Conservation (phyloP, 352 stramenopile species). For the Phytophthora melonis region DNA sequence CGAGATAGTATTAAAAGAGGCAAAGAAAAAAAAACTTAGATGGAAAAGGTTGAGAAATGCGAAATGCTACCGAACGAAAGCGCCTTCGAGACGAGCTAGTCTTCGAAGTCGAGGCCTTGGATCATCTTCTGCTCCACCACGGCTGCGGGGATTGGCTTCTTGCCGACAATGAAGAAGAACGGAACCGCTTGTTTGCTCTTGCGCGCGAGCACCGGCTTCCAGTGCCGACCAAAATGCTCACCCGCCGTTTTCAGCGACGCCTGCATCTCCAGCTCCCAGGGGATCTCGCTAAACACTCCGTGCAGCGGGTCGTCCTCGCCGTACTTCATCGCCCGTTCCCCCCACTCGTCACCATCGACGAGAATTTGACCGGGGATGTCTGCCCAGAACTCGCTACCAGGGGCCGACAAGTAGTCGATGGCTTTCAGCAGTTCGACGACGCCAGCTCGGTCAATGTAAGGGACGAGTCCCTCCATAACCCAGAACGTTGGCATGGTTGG, state of each 20-base stretch:
- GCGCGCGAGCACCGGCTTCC: constrained; percentile 37
- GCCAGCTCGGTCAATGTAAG: constrained; percentile 48
- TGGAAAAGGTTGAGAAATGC: not conserved
- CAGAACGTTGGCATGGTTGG: constrained; percentile 63
- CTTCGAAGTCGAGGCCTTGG: constrained; percentile 30
- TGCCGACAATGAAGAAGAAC: constrained; percentile 39
- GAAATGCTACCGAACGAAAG: not conserved
- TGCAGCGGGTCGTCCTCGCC: constrained; percentile 62
- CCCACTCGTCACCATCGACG: constrained; percentile 31
- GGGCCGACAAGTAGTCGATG: constrained; percentile 58
- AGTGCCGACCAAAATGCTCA: constrained; percentile 55
- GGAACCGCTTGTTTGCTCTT: constrained; percentile 27
- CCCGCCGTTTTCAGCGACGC: constrained; percentile 34
- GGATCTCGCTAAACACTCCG: constrained; percentile 52
- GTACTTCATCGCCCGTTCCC: constrained; percentile 46
- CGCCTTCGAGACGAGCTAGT: not conserved
- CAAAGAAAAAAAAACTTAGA: not conserved
- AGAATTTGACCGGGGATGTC: constrained; percentile 51
- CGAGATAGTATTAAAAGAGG: too few species aligned
- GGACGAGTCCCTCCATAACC: constrained; percentile 62
- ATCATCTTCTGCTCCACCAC: constrained; percentile 40
- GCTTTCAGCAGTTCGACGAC: constrained; percentile 57
- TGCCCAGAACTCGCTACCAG: constrained; percentile 59
- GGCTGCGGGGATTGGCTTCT: constrained; percentile 39
- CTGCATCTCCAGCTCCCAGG: constrained; percentile 54